A percentile compares a stretch with the other conserved stretches of the same genome.
phyloP scores from a whole-genome alignment of 805 yeast genomes.

The Metschnikowia vanudenii region DNA sequence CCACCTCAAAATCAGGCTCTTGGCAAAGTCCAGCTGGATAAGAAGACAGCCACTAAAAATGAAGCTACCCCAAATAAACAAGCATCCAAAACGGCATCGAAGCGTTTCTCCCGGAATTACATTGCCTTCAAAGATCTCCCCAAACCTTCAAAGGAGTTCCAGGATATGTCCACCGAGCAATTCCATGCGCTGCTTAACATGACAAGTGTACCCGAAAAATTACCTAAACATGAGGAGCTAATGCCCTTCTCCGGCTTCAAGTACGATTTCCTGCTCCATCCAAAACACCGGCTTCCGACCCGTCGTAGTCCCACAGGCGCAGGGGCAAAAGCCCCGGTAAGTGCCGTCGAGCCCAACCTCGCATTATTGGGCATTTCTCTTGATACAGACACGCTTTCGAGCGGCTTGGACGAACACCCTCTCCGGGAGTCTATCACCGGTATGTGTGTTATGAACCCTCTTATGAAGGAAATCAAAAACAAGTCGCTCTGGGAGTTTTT shows the following conservation, averaged over 20 bases:
- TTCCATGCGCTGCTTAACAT: conserved; percentile 17
- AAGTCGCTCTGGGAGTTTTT: conserved; percentile 40
- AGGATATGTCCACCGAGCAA: conserved; percentile 16
- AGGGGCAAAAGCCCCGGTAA: not conserved
- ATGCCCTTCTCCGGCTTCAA: conserved; percentile 9
- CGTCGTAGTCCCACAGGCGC: conserved; percentile 4
- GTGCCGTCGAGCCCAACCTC: conserved; percentile 13
- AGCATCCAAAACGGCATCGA: not conserved
- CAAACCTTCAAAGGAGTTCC: conserved; percentile 23
- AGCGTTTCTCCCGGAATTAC: conserved; percentile 16
- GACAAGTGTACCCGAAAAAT: conserved; percentile 10
- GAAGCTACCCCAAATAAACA: not conserved
- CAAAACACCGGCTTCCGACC: conserved; percentile 9
- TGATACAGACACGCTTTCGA: conserved; percentile 18
- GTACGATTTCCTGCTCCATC: conserved; percentile 10
- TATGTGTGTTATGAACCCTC: conserved; percentile 36
- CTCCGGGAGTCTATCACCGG: conserved; percentile 40
- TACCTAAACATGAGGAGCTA: conserved; percentile 3
- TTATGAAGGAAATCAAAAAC: conserved; percentile 36
- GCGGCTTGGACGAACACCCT: conserved; percentile 36
- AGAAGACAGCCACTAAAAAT: conserved; percentile 6
- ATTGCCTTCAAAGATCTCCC: conserved; percentile 36
- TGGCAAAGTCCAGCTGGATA: conserved; percentile 7
- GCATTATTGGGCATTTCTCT: conserved; percentile 11
- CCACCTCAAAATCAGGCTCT: conserved; percentile 8